Evolutionary conservation across 2,329 filamentous ascomycete genomes (phyloP).

Genomic region (Trichoderma arundinaceum): DNA sequence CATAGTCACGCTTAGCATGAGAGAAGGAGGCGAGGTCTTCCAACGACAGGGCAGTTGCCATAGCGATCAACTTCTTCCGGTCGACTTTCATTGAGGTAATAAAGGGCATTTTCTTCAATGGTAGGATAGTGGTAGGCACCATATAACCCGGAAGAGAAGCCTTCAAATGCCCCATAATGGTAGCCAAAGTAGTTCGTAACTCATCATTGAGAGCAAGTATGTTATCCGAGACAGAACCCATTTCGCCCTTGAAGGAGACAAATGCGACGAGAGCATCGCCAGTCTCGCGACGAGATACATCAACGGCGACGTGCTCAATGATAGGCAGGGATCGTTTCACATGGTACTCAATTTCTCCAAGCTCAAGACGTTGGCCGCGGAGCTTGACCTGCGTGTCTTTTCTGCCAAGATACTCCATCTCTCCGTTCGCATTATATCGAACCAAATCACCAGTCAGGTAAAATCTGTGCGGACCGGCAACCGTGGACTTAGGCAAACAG

Average conservation of each 20-base stretch:
- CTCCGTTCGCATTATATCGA: constrained; percentile 8
- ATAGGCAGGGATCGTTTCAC: constrained; percentile 2
- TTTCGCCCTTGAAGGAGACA: constrained; percentile 1
- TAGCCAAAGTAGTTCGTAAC: neutral
- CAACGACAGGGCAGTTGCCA: neutral
- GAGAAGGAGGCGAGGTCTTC: constrained; percentile 15
- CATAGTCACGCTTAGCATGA: constrained; percentile 27
- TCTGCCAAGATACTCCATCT: constrained; percentile 24
- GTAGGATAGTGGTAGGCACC: constrained; percentile 43
- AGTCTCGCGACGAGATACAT: constrained; percentile 2
- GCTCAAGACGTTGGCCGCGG: constrained; percentile 31
- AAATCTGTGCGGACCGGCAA: constrained; percentile 32
- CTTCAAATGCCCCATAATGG: constrained; percentile 13
- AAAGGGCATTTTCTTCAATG: constrained; percentile 34
- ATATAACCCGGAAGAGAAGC: constrained; percentile 42
- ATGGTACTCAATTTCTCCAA: constrained; percentile 31
- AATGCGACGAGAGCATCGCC: constrained; percentile 21
- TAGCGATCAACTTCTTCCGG: constrained; percentile 13
- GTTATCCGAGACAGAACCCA: neutral
- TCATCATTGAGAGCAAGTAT: neutral
- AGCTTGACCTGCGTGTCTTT: constrained; percentile 32
- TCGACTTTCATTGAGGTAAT: constrained; percentile 35
- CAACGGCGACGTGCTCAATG: constrained; percentile 24
- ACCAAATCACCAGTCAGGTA: constrained; percentile 37
- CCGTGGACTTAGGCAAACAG: constrained; percentile 37